Base-by-base conservation (phyloP, 2,329 filamentous ascomycete species). In the Trichoderma polysporum region DNA sequence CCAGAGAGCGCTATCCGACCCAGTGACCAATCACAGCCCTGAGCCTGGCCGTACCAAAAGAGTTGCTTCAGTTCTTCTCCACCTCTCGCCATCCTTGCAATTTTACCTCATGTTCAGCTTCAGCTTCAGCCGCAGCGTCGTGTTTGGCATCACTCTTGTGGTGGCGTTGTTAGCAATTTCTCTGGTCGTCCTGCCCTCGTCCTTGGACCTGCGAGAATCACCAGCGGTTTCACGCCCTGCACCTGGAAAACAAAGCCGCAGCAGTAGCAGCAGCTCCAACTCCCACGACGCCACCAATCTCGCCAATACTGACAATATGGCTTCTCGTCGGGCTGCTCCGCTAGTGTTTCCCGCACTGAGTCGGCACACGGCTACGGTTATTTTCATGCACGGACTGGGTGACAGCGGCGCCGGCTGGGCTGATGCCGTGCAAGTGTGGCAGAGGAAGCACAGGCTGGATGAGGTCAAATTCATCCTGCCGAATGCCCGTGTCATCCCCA, bases 381-480 rank as follows among this genome's bases (percentile, higher is more conserved):
- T 99, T 74, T 93, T 97, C 79, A 86, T 92, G 61, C 95, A 99
- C 78, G 95, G 95, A 15, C 84, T 99, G 45, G 95, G 95, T 70
- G 95, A 98, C 77, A 90, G 85, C 33, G 91, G 91, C 50, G 83
- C 87, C 71, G 91, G 91, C 72, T 94, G 92, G 94, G 86, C 91
- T 52, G 88, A 88, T 66, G 86, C 95, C 22, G 93, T 95, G 35
- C 90, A 97, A 82, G 93, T 94, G 79, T 97, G 91, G 90, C 89
- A 93, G 65, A 85, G 90, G 37, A 86, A 91, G 60, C 86, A 88
- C 77, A 90, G 90, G 75, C 92, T 98, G 70, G 88, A 93, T 67
- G 91, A 97, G 79, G 92, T 97, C 77, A 91, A 94, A 76, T 98
- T 98, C 79, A 88, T 99, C 75, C 90, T 99, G 78, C 95, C 95